Percentiles rank a stretch among this genome's conserved stretches.
Evolutionary conservation across 2,329 filamentous ascomycete genomes (phyloP).

Genomic region (Nothophaeocryptopus gaeumannii): DNA sequence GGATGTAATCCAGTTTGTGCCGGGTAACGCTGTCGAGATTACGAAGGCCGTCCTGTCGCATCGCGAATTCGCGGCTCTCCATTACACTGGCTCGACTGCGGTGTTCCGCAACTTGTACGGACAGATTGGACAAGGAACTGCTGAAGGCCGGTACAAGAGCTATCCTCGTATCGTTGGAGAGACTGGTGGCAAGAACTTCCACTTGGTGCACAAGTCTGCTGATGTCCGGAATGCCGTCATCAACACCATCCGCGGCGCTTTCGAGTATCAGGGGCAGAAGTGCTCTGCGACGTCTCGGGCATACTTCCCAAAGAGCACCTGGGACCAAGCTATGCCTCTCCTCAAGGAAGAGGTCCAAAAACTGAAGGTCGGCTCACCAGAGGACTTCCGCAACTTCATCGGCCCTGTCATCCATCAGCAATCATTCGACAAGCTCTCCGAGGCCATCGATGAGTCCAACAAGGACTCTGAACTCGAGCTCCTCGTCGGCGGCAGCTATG

Average conservation of each 20-base stretch:
- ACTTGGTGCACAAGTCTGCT: slow-evolving; percentile 73
- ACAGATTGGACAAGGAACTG: slow-evolving; percentile 76
- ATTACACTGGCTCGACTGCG: slow-evolving; percentile 90
- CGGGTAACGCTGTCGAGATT: slow-evolving; percentile 80
- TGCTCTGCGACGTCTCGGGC: slow-evolving; percentile 79
- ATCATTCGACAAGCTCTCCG: slow-evolving; percentile 76
- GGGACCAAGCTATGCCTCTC: slow-evolving; percentile 66
- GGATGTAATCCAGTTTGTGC: slow-evolving; percentile 90
- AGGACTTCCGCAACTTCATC: slow-evolving; percentile 73
- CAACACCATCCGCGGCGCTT: slow-evolving; percentile 81
- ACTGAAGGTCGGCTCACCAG: slow-evolving; percentile 68
- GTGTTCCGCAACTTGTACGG: slow-evolving; percentile 89
- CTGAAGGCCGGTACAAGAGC: slow-evolving; percentile 74
- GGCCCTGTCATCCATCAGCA: slow-evolving; percentile 81
- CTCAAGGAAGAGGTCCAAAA: slow-evolving; percentile 66
- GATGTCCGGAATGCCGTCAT: slow-evolving; percentile 75
- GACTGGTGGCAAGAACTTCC: slow-evolving; percentile 93
- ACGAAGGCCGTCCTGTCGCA: slow-evolving; percentile 75
- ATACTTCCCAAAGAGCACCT: slow-evolving; percentile 74
- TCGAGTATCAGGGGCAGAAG: slow-evolving; percentile 90
- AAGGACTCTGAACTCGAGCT: slow-evolving; percentile 69
- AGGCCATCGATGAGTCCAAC: slow-evolving; percentile 77
- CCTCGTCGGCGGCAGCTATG: slow-evolving; percentile 72
- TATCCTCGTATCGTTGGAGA: slow-evolving; percentile 90
- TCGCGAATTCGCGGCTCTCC: slow-evolving; percentile 80